Conservation (phyloP, 305 asterid species). For the Fraxinus dipetala region DNA sequence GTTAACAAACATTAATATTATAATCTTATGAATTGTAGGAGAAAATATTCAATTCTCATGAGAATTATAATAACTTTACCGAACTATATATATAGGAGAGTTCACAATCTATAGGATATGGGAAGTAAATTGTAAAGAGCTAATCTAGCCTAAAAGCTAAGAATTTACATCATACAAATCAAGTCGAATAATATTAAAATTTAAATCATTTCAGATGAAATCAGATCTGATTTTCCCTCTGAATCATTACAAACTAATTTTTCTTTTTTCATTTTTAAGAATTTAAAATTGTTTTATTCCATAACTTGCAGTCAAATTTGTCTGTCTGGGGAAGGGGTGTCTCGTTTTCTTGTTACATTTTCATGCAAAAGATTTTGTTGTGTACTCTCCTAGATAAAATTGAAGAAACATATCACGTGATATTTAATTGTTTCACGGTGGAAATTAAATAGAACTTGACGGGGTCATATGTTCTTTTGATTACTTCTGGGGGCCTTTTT, state of each 20-base stretch:
- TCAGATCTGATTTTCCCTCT: background rate
- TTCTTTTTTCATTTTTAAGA: background rate
- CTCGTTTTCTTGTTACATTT: background rate
- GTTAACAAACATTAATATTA: too few relatives aligned
- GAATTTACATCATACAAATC: background rate
- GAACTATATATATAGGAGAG: background rate
- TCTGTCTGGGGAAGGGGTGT: background rate
- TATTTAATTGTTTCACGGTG: background rate
- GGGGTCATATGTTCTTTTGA: background rate
- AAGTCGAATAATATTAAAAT: background rate
- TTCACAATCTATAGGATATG: background rate
- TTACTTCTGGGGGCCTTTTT: background rate
- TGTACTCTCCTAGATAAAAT: background rate
- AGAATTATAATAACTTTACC: background rate
- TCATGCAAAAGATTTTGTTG: background rate
- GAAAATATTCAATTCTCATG: background rate
- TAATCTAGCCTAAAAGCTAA: background rate
- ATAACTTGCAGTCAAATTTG: background rate
- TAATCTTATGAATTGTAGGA: background rate
- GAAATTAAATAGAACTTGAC: background rate
- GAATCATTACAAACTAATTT: background rate
- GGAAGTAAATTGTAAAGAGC: background rate
- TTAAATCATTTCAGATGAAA: background rate
- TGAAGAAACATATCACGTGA: background rate
- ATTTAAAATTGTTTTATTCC: background rate